Evolutionary conservation across 305 asterid genomes (phyloP).

Genomic region (Euphrasia arctica): DNA sequence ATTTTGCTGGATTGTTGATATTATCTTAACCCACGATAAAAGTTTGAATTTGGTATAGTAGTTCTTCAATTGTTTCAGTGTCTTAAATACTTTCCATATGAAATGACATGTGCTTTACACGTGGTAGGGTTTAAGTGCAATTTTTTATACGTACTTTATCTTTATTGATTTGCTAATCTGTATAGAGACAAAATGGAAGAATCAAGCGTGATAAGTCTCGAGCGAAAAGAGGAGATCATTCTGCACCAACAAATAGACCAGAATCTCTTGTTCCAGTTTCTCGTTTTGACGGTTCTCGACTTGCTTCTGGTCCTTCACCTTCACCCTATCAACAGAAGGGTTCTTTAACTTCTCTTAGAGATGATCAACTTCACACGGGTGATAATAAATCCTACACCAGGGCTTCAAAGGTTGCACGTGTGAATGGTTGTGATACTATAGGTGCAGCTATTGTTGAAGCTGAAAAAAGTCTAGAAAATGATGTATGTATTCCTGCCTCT

Average conservation of each 20-base stretch:
- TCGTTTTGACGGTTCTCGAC: slow-evolving; percentile 89
- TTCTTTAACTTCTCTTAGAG: slow-evolving; percentile 34
- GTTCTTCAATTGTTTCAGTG: slow-evolving; percentile 4
- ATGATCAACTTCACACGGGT: slow-evolving; percentile 42
- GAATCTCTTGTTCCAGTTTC: slow-evolving; percentile 81
- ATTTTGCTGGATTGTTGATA: not conserved
- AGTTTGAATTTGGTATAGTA: not conserved
- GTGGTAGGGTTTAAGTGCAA: slow-evolving; percentile 14
- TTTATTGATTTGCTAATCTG: slow-evolving; percentile 21
- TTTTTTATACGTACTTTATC: slow-evolving; percentile 16
- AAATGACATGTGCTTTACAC: not conserved
- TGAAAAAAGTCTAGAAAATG: slow-evolving; percentile 68
- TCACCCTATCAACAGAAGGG: slow-evolving; percentile 69
- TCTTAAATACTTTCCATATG: slow-evolving; percentile 6
- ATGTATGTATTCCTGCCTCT: slow-evolving; percentile 53
- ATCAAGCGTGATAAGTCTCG: slow-evolving; percentile 75
- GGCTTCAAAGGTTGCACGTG: slow-evolving; percentile 60
- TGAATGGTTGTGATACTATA: slow-evolving; percentile 62
- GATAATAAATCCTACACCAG: slow-evolving; percentile 34
- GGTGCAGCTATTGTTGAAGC: slow-evolving; percentile 97
- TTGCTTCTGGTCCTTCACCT: slow-evolving; percentile 85
- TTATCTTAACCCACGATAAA: not conserved
- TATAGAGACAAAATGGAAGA: slow-evolving; percentile 91
- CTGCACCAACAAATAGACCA: slow-evolving; percentile 67
- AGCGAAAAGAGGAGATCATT: slow-evolving; percentile 82